Evolutionary conservation across 2,329 filamentous ascomycete species (phyloP), one percentile per base, ranked within the genome.

Genomic region (Keithomyces neogunnii): DNA sequence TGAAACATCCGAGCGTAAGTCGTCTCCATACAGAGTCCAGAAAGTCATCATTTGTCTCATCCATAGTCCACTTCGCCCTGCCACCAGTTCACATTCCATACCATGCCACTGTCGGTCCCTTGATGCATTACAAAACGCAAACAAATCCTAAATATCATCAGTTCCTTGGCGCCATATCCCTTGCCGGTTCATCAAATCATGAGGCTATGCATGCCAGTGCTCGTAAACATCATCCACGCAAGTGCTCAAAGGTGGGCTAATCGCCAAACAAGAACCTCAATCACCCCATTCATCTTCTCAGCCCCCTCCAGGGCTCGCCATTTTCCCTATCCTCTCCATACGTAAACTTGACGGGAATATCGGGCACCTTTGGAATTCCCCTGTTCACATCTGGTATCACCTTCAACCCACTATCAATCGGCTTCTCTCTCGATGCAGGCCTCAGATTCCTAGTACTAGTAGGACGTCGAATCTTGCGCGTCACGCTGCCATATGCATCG

Each of bases 351-450:
- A 66, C 63, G 10, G 76, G 71, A 32, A 76, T 72, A 35, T 63
- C 62, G 29, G 74, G 71, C 44, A 76, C 69, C 31, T 59, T 65
- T 3, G 74, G 73, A 45, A 75, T 73, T 13, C 73, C 74, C 36
- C 70, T 66, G 56, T 77, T 76, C 45, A 62, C 66, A 56, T 75
- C 71, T 5, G 74, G 70, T 33, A 73, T 65, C 33, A 74, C 66
- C 30, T 67, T 65, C 48, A 77, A 62, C 33, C 66, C 62, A 51
- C 19, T 44, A 9, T 19, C 19, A 19, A 19, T 58, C 61, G 32
- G 45, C 46, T 6, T n/a, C 33, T 13, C 35, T 19, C 45, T 26
- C 26, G 39, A 19, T n/a, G 45, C 42, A 4, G 39, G 26, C n/a
- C 53, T 47, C 31, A 36, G 29, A 11, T 7, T 45, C 50, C 50